Evolutionary conservation across 371 early-diverging fungal genomes (phyloP), one percentile per base, ranked within the genome.

Genomic region (Nosema muscidifuracis): DNA sequence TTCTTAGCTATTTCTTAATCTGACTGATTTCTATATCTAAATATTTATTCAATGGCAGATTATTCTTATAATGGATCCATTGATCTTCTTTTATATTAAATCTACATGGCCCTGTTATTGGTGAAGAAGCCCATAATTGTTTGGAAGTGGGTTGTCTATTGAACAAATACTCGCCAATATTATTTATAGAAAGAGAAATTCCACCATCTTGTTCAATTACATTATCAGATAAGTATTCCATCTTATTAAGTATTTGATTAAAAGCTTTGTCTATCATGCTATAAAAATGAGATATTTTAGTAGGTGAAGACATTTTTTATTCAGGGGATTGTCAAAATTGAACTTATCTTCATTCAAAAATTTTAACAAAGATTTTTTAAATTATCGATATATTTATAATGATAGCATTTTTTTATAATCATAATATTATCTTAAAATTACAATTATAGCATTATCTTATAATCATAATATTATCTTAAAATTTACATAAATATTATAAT

Each of bases 61-160:
- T 63, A 16, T 40, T 76, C 22, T 47, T 58, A 2, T 28, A 18
- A 42, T 76, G 65, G 64, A 79, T 22, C 84, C 84, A 67, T 72
- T 83, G 68, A 15, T 76, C 71, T 0, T 71, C 66, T 67, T 87
- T 86, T 68, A 85, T 89, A 75, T 92, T 91, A 77, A 88, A 95
- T 57, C 93, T 87, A 77, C 89, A 89, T 6, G 93, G 94, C 6
- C 96, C 96, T 79, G 91, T 89, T 31, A 88, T 76, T 2, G 97
- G 97, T 6, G 95, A 94, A 15, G 95, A 94, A 7, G 92, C 83
- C 97, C 97, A 97, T 20, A 97, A 90, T 82, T 97, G 95, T 78
- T 87, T 88, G 85, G 93, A 93, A 1, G 95, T 91, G 24, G 96
- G 95, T 81, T 97, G 97, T 80, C 93, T 95, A 84, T 95, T 97